Evolutionary conservation across 2,329 filamentous ascomycete species (phyloP), one percentile per base, ranked within the genome.

Genomic region (Cyphellophora attinorum): DNA sequence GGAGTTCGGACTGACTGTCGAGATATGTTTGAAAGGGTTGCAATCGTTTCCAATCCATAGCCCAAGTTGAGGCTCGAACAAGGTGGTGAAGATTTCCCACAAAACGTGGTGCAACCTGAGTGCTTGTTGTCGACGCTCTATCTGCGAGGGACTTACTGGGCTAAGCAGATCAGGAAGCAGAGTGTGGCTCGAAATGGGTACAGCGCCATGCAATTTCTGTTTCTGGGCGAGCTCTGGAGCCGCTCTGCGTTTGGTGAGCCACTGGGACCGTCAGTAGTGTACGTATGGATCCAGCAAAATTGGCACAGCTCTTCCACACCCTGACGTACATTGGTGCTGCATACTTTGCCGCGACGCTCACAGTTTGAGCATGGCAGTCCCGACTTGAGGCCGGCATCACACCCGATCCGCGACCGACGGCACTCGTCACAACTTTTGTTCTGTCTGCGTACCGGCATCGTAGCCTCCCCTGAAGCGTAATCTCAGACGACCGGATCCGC

Each of bases 1-100:
- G 21, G 8, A 25, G 8, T n/a, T 25, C 8, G 8, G 8, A 11
- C 23, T 12, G 29, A 38, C 36, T 12, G 36, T 38, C 11, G 33
- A 27, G 13, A 34, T 5, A 6, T 12, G 11, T 21, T 38, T 34
- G 31, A 38, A 34, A 11, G 36, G 36, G 16, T 34, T 34, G 18
- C 36, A 38, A 14, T 23, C 11, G n/a, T 11, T 30, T 14, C 36
- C 36, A 3, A 38, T 38, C 36, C 36, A 38, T 13, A 38, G 18
- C 8, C 36, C 36, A 12, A 38, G 11, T 12, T 34, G 36, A 11
- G 36, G 36, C 31, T 38, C 36, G 25, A 29, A 34, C 17, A 38
- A 31, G 19, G 21, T 31, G 12, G 37, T 39, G 19, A 39, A 39
- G 5, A 35, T 39, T 14, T 39, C 32, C 32, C 37, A 39, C 6